A percentile compares a stretch with the other conserved stretches of the same genome.
phyloP scores from a whole-genome alignment of 1,284 basidiomycete genomes.

The Ustilago curta region DNA sequence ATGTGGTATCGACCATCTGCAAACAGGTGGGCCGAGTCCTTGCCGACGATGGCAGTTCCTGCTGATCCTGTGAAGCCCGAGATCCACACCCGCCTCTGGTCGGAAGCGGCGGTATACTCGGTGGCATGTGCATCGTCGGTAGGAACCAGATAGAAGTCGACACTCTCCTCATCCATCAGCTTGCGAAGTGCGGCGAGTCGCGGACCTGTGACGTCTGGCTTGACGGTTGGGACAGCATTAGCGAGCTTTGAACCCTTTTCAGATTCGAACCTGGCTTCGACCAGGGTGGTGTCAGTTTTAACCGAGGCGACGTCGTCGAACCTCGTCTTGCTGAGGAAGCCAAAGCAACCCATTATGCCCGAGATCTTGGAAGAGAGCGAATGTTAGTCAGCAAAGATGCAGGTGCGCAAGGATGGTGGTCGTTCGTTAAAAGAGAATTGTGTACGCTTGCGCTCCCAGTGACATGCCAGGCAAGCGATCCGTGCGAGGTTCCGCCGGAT shows the following conservation, averaged over 20 bases:
- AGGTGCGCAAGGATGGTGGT: neutral
- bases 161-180: slow-evolving; percentile 47
- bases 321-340: slow-evolving; percentile 28
- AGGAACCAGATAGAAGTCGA: slow-evolving; percentile 74
- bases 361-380: neutral
- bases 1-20: slow-evolving; percentile 91
- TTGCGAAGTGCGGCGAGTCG: slow-evolving; percentile 74
- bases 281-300: slow-evolving; percentile 39
- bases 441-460: neutral
- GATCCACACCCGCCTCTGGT: slow-evolving; percentile 85
- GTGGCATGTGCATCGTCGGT: slow-evolving; percentile 89
- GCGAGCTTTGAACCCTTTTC: slow-evolving; percentile 24
- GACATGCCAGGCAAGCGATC: neutral
- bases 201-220: slow-evolving; percentile 38
- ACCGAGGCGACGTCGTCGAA: slow-evolving; percentile 31
- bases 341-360: slow-evolving; percentile 45
- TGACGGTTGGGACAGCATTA: neutral
- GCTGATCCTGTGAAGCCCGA: slow-evolving; percentile 88
- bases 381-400: neutral
- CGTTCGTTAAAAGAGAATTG: neutral
- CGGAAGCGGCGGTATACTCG: slow-evolving; percentile 83
- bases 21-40: slow-evolving; percentile 74
- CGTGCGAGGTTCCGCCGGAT: slow-evolving; percentile 2
- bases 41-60: slow-evolving; percentile 82
- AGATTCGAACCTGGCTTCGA: slow-evolving; percentile 24